phyloP scores from a whole-genome alignment of 2,329 filamentous ascomycete genomes.

The Aspergillus aculeatus region DNA sequence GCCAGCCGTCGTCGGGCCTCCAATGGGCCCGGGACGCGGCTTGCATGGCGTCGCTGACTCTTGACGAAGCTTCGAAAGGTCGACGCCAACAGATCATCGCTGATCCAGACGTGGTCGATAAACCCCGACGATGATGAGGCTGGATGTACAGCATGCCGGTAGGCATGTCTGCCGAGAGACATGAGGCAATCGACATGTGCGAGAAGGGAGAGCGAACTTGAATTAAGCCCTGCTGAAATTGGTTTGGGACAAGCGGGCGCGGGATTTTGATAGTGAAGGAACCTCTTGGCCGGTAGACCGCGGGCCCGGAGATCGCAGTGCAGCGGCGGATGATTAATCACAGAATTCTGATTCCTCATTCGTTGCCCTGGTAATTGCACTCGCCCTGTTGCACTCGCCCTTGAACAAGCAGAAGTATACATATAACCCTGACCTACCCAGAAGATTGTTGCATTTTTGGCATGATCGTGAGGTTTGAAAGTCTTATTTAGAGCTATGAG shows the following conservation, averaged over 20 bases:
- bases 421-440: too few species aligned
- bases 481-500: too few species aligned
- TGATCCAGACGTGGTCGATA: slow-evolving; percentile 46
- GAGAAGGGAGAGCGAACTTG: slow-evolving; percentile 10
- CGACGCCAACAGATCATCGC: slow-evolving; percentile 44
- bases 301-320: neutral
- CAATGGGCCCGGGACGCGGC: slow-evolving; percentile 61
- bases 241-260: slow-evolving; percentile 18
- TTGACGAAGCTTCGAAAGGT: slow-evolving; percentile 51
- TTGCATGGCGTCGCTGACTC: slow-evolving; percentile 55
- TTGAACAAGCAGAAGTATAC: too few species aligned
- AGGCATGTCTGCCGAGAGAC: slow-evolving; percentile 46
- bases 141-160: slow-evolving; percentile 36
- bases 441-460: neutral
- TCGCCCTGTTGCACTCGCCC: neutral
- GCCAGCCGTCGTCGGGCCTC: slow-evolving; percentile 58
- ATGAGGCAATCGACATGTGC: slow-evolving; percentile 30
- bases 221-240: neutral
- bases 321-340: slow-evolving; percentile 24
- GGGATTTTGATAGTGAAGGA: slow-evolving; percentile 10
- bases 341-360: neutral
- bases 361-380: neutral
- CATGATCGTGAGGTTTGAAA: too few species aligned
- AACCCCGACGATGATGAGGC: slow-evolving; percentile 23
- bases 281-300: slow-evolving; percentile 2